Percentiles rank a stretch among this genome's conserved stretches.
Conservation (phyloP, 306 rosid species). For the cucumber (Cucumis sativus) region Cucumber_9930_V3 NC_026656.2:17311501-17312000, state of each 20-base stretch:
- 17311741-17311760: constrained; percentile 84
- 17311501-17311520: not conserved
- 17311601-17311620: not conserved
- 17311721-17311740: constrained; percentile 85
- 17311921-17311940: not conserved
- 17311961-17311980: not conserved
- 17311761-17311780: constrained; percentile 91
- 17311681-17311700: not conserved
- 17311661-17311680: not conserved
- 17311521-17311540: not conserved
- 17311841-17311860: not conserved
- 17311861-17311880: too few relatives aligned
- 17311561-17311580: not conserved
- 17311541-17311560: not conserved
- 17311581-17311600: not conserved
- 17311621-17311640: not conserved
- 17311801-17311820: not conserved
- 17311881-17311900: too few relatives aligned
- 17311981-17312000: not conserved
- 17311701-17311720: constrained; percentile 58
- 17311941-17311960: not conserved
- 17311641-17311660: not conserved
- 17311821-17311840: too few relatives aligned
- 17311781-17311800: constrained; percentile 12
- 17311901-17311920: too few relatives aligned